Conservation (phyloP, 257 asterid species). For the Rhazya stricta region DNA sequence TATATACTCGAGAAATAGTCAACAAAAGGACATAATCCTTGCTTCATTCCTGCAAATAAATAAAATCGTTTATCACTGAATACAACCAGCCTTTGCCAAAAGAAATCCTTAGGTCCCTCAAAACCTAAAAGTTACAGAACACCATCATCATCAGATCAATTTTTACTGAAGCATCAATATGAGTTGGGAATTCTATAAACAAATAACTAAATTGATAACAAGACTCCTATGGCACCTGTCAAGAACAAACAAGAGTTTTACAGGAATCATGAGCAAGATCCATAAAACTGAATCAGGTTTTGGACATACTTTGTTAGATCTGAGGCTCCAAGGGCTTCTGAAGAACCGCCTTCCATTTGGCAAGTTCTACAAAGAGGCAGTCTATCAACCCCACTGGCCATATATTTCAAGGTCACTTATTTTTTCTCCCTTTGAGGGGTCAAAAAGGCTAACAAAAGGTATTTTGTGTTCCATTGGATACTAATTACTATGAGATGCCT, state of each 20-base stretch:
- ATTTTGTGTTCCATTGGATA: neutral
- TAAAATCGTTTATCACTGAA: neutral
- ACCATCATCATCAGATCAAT: neutral
- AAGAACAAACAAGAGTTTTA: neutral
- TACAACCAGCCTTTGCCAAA: neutral
- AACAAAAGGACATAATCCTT: neutral
- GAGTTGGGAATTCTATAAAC: neutral
- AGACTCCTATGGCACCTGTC: neutral
- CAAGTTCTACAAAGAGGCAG: neutral
- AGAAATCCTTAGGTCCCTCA: neutral
- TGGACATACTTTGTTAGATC: neutral
- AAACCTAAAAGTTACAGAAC: neutral
- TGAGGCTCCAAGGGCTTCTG: neutral
- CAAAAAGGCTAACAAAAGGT: conserved; percentile 1
- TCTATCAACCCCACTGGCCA: neutral
- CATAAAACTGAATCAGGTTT: neutral
- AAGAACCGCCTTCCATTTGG: neutral
- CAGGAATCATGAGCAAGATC: neutral
- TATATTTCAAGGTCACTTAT: neutral
- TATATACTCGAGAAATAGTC: neutral
- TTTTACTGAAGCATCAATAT: neutral
- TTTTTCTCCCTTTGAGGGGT: neutral
- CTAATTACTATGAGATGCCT: neutral
- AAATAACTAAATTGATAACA: neutral
- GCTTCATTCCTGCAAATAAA: neutral